Conservation (phyloP, 805 yeast species). For the Hyphopichia homilentoma region DNA sequence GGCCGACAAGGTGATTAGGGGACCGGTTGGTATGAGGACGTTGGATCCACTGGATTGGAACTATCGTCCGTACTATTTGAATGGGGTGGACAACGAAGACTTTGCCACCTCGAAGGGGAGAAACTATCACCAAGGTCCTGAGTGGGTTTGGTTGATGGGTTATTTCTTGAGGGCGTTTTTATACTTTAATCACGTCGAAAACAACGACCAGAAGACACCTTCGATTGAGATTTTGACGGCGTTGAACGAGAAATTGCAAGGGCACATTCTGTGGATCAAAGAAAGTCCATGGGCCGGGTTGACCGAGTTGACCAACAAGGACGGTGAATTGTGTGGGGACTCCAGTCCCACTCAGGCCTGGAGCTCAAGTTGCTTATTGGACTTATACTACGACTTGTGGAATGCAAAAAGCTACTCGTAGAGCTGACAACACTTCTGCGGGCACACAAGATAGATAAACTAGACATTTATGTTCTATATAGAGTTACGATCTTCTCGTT, state of each 20-base stretch:
- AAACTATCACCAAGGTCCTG: conserved; percentile 98
- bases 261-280: conserved; percentile 65
- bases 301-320: conserved; percentile 86
- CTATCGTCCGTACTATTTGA: conserved; percentile 85
- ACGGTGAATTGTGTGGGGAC: conserved; percentile 77
- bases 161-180: conserved; percentile 79
- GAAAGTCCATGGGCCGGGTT: conserved; percentile 91
- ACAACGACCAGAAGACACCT: conserved; percentile 26
- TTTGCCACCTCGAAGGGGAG: conserved; percentile 94
- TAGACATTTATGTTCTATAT: too few species aligned
- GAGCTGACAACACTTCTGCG: too few species aligned
- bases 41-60: conserved; percentile 90
- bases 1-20: conserved; percentile 75
- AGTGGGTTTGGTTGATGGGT: conserved; percentile 94
- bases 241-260: conserved; percentile 56
- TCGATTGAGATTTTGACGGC: conserved; percentile 54
- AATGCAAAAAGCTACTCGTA: conserved; percentile 10
- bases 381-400: conserved; percentile 67
- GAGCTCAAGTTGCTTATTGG: conserved; percentile 85
- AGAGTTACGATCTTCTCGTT: too few species aligned
- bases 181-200: conserved; percentile 42
- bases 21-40: conserved; percentile 89
- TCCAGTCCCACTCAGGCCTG: conserved; percentile 97
- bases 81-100: conserved; percentile 75
- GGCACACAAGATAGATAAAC: too few species aligned